Base-by-base conservation (phyloP, 352 stramenopile species). In the Plasmopara viticola region DNA sequence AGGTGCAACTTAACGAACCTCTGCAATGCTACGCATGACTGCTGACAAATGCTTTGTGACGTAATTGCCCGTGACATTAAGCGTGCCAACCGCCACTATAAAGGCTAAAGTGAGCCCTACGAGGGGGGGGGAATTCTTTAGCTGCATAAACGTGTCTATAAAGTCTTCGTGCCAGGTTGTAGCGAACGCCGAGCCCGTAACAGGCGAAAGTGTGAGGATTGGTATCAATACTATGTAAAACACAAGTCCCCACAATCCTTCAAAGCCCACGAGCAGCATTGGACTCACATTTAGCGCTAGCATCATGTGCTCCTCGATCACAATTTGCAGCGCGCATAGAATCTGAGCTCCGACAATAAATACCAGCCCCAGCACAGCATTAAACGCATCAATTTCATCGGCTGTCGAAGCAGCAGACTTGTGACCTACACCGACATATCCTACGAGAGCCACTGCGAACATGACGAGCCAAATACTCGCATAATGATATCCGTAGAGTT, bases 1-100 rank as follows among this genome's bases (percentile, higher is more conserved):
- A 35, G 50, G 49, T 30, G 58, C 28, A 35, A 53, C 10, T 31
- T 31, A 60, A 44, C 47, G n/a, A 41, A 90, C 79, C 74, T 90
- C 82, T 38, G 70, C 58, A 46, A 93, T 93, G 58, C 75, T 87
- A 39, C 82, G 79, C 69, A 93, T 87, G 62, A 90, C 78, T 1
- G 79, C 75, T 28, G 78, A 89, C 12, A 93, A 64, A 53, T 93
- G 81, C 68, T 93, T 93, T 41, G 82, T 93, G 9, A 93, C 82
- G 63, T 90, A 90, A 55, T 88, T 93, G 31, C 63, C 82, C 5
- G 78, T 86, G 28, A 89, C 81, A 42, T 93, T 93, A 47, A 90
- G 71, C 35, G 77, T 86, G n/a, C 80, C 78, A 31, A 93, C 78
- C 2, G 74, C 72, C 17, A 89, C 60, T 15, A 88, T 72, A 60